A percentile compares a stretch with the other conserved stretches of the same genome.
These are phyloP conservation scores for Sphaerulina populicola DNA, from an alignment of 2,329 filamentous ascomycete species.

Conservation along the genomic window DNA sequence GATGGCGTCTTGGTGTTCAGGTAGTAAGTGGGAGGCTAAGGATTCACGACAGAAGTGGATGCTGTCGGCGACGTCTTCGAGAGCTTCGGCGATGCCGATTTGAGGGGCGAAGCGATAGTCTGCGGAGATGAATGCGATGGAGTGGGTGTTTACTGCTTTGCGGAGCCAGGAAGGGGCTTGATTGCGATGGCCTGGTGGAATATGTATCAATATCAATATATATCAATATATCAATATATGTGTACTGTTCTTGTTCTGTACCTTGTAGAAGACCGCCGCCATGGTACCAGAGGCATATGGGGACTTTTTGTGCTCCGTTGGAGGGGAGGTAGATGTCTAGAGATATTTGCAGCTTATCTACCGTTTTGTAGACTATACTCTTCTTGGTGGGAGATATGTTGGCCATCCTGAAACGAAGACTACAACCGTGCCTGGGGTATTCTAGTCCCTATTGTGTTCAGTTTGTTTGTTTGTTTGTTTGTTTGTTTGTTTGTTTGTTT, in stretches of 20 bases:
- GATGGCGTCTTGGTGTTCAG: slow-evolving; percentile 9
- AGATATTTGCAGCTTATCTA: slow-evolving; percentile 18
- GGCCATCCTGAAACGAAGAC: slow-evolving; percentile 10
- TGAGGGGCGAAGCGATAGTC: slow-evolving; percentile 32
- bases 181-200: slow-evolving; percentile 14
- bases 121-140: slow-evolving; percentile 26
- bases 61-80: slow-evolving; percentile 27
- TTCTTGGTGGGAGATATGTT: slow-evolving; percentile 15
- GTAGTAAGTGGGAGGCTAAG: slow-evolving; percentile 11
- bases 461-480: too few relatives aligned
- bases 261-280: slow-evolving; percentile 29
- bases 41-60: slow-evolving; percentile 25
- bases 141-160: slow-evolving; percentile 20
- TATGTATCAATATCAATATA: not conserved
- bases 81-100: slow-evolving; percentile 27
- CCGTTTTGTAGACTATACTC: slow-evolving; percentile 22
- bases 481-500: too few relatives aligned
- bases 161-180: slow-evolving; percentile 25
- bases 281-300: slow-evolving; percentile 24
- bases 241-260: too few relatives aligned
- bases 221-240: not conserved
- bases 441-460: too few relatives aligned
- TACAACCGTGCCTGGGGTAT: not conserved
- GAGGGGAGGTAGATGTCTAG: slow-evolving; percentile 23
- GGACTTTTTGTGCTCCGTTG: slow-evolving; percentile 11